Conservation (phyloP, 2,329 filamentous ascomycete genomes). For the Hypoxylon sp. region DNA sequence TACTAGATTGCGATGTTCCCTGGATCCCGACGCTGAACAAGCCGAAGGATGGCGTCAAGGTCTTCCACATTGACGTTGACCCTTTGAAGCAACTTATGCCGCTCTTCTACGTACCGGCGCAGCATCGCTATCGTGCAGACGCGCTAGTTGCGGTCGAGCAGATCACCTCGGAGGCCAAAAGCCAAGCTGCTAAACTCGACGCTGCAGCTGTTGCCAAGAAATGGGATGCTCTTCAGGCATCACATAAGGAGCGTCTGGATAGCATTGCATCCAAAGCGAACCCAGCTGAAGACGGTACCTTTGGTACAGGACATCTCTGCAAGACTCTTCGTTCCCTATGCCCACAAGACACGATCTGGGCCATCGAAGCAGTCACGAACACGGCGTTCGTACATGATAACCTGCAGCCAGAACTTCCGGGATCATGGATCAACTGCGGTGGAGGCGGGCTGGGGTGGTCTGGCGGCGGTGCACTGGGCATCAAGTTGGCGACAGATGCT, state of each 20-base stretch:
- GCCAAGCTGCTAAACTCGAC: slow-evolving; percentile 59
- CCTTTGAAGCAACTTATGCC: slow-evolving; percentile 80
- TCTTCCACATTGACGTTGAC: slow-evolving; percentile 77
- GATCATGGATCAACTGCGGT: slow-evolving; percentile 68
- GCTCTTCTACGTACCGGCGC: slow-evolving; percentile 77
- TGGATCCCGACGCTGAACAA: slow-evolving; percentile 87
- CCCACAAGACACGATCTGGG: slow-evolving; percentile 74
- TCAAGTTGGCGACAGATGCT: slow-evolving; percentile 63
- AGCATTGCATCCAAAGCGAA: slow-evolving; percentile 70
- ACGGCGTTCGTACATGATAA: slow-evolving; percentile 77
- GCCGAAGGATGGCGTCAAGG: slow-evolving; percentile 65
- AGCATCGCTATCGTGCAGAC: slow-evolving; percentile 77
- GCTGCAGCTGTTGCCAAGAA: slow-evolving; percentile 58
- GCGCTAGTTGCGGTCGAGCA: slow-evolving; percentile 76
- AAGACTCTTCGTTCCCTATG: slow-evolving; percentile 56
- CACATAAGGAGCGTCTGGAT: slow-evolving; percentile 71
- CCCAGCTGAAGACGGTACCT: slow-evolving; percentile 73
- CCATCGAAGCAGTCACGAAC: slow-evolving; percentile 81
- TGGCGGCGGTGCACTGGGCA: slow-evolving; percentile 65
- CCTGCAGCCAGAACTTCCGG: slow-evolving; percentile 70
- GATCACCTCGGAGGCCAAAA: slow-evolving; percentile 68
- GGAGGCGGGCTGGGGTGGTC: slow-evolving; percentile 69
- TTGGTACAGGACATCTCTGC: slow-evolving; percentile 67
- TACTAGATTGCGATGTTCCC: slow-evolving; percentile 91
- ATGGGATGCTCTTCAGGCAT: slow-evolving; percentile 68